phyloP scores from a whole-genome alignment of 441 rosid genomes.

The Gossypium lobatum region DNA sequence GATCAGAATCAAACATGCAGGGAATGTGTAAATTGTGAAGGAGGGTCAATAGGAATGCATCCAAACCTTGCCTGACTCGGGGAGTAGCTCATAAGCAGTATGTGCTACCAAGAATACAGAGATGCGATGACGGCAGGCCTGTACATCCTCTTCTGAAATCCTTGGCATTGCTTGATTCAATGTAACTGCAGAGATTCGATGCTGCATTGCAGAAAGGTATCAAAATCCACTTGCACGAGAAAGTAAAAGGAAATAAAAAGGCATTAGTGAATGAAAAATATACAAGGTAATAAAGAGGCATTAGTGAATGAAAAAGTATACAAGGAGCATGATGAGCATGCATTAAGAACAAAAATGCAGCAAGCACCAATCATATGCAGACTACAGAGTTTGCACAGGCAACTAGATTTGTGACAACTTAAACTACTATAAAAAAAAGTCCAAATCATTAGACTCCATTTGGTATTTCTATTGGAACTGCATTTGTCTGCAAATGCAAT shows the following conservation, averaged over 20 bases:
- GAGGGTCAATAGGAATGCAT: conserved; percentile 19
- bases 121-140: conserved; percentile 53
- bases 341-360: neutral
- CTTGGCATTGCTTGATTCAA: conserved; percentile 36
- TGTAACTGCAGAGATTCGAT: conserved; percentile 9
- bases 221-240: neutral
- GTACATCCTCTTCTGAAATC: conserved; percentile 52
- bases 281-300: neutral
- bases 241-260: neutral
- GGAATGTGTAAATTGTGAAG: neutral
- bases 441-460: neutral
- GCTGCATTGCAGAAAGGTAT: conserved; percentile 12
- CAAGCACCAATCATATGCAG: neutral
- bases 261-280: neutral
- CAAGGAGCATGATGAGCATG: neutral
- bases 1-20: neutral
- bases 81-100: conserved; percentile 72
- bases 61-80: conserved; percentile 84
- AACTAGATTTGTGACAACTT: neutral
- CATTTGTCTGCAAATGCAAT: neutral
- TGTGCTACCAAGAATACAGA: conserved; percentile 53
- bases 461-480: neutral
- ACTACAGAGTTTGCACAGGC: neutral
- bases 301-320: neutral
- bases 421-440: neutral